Evolutionary conservation across 805 yeast genomes (phyloP), one percentile per base, ranked within the genome.

Genomic region (Lachancea nothofagi): DNA sequence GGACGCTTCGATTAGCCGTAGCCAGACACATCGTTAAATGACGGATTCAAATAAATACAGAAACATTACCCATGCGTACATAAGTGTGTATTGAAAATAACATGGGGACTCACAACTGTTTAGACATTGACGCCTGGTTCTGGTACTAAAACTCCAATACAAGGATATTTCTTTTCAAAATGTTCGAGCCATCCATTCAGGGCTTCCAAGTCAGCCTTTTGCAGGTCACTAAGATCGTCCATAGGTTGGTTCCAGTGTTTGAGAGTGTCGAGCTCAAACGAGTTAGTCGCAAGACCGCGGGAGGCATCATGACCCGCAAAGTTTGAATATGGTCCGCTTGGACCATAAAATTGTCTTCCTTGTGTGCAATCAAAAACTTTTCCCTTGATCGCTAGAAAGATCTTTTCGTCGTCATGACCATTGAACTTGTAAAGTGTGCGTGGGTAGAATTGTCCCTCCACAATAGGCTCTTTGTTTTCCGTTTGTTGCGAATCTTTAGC

Each of bases 231-330:
- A 42, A 93, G 69, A 5, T 66, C 65, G 54, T 93, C 98, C 43
- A 93, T 74, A 4, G 95, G 94, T 55, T 82, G 70, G 46, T 80
- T 85, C 55, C 85, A 67, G 7, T 80, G 74, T 27, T 79, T 82
- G 20, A 93, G 67, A 58, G 70, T 71, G 39, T 69, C 74, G 17
- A 68, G 48, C 36, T 88, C 97, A 63, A 89, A 90, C 13, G 95
- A 83, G 62, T 88, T 89, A 52, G 75, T 67, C 1, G 96, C 96
- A 41, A 90, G 72, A 0, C 97, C 97, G 48, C 97, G 71, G 1
- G 94, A 82, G 3, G 97, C 97, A 64, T 90, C 97, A 50, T 85
- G 82, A 1, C 97, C 97, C 0, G 97, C 97, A 70, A 90, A 90
- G 56, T 84, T 86, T 30, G 84, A 79, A 64, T 90, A 90, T 0